Evolutionary conservation across 257 asterid genomes (phyloP), one percentile per base, ranked within the genome.

Genomic region (Salvia splendens): DNA sequence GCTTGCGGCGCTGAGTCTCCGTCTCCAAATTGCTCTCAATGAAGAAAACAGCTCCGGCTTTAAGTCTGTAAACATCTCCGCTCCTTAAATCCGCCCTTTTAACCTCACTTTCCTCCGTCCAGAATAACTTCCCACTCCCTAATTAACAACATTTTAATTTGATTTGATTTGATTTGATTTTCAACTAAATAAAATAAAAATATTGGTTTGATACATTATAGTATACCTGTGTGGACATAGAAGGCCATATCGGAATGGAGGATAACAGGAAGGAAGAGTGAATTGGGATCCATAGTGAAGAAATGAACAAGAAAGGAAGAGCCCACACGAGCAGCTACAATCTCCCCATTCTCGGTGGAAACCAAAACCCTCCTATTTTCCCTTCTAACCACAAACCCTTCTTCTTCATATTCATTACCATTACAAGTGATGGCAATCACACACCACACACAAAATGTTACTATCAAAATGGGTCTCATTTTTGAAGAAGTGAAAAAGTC

Each of bases 211-310:
- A n/a, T n/a, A n/a, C n/a, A 33, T 33, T 0, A 33, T 33, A 33
- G 6, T 33, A 24, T 24, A 91, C 97, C 99, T 54, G 95, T 86
- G 12, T 86, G 87, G 70, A 93, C 96, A 80, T 87, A 93, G 83
- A 93, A 93, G 12, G 86, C 76, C 96, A 93, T 90, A 17, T 88
- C 89, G 0, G 85, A 79, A 65, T 93, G 95, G 3, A 90, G 72
- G 63, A 90, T 45, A 51, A 80, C 90, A 0, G 97, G 99, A 47
- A 93, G 96, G 41, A 93, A 82, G 53, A 90, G 64, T 3, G 96
- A 80, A 48, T 86, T 85, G 9, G 99, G 96, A 51, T 88, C 95
- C 89, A 90, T 64, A 4, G 95, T 90, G 80, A 93, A 81, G 89
- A 84, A 86, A 41, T 88, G 92, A 60, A 90, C 83, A 11, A 75